phyloP scores from a whole-genome alignment of 192 early-diverging fungal species.

The Thamnidium elegans region DNA sequence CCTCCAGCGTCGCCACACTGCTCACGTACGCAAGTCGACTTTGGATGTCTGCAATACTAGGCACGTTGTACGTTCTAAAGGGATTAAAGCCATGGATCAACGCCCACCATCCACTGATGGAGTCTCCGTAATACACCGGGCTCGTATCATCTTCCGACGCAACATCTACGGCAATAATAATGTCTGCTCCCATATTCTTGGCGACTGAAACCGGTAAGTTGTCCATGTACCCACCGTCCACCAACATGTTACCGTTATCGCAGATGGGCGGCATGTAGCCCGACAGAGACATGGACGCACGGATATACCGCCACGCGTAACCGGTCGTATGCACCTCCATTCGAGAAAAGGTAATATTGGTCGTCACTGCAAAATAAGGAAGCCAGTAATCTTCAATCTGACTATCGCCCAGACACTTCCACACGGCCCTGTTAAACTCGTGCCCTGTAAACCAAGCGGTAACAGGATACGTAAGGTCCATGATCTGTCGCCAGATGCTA shows the following conservation, averaged over 20 bases:
- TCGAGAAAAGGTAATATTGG: conserved; percentile 94
- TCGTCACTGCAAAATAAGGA: conserved; percentile 90
- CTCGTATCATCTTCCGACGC: conserved; percentile 89
- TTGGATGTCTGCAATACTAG: conserved; percentile 92
- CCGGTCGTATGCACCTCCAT: conserved; percentile 91
- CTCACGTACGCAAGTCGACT: conserved; percentile 90
- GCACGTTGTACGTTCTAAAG: conserved; percentile 70
- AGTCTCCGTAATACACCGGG: conserved; percentile 88
- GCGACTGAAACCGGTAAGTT: conserved; percentile 86
- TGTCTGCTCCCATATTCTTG: conserved; percentile 76
- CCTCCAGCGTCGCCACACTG: conserved; percentile 85
- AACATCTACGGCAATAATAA: conserved; percentile 95
- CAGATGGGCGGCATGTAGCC: conserved; percentile 95
- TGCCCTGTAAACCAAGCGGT: conserved; percentile 88
- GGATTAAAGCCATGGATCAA: conserved; percentile 82
- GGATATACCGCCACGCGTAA: conserved; percentile 95
- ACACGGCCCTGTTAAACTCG: conserved; percentile 94
- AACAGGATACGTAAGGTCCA: conserved; percentile 95
- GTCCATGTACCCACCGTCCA: conserved; percentile 98
- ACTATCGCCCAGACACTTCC: conserved; percentile 91
- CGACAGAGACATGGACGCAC: conserved; percentile 97
- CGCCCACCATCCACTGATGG: conserved; percentile 91
- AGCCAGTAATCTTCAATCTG: conserved; percentile 99
- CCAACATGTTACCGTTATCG: conserved; percentile 94
- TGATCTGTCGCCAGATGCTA: conserved; percentile 81